Base-by-base conservation (phyloP, 2,329 filamentous ascomycete species). In the Neopestalotiopsis sp. region DNA sequence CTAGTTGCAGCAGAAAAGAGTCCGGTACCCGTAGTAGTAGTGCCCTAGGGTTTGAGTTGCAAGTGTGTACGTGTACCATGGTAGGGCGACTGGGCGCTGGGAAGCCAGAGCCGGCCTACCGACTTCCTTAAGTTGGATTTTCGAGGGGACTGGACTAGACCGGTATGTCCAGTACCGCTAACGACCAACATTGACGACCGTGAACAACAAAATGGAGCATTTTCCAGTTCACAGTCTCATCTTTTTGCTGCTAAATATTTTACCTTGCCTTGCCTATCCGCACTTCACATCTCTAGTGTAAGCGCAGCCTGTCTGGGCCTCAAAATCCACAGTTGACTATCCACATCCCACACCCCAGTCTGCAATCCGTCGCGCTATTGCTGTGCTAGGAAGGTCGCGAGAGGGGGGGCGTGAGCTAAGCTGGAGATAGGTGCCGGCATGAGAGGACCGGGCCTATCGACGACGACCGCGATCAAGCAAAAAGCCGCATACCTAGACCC, bases 401-500 rank as follows among this genome's bases (percentile, higher is more conserved):
- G 45, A 30, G 40, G 42, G 42, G 30, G 28, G 59, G 34, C 24
- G 28, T 40, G 59, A n/a, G 34, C 66, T 63, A 64, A 52, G 42
- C 59, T 64, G 20, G 30, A 62, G 42, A 57, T 57, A 62, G 40
- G 20, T 68, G 59, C 66, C 66, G 66, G 66, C 66, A 68, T 62
- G 45, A 34, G 57, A 13, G 4, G 12, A 62, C n/a, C 30, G 32
- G 58, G 32, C 61, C 68, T 70, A 68, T 71, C 69, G 71, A 76
- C 7, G 34, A 38, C 45, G 34, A 72, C 67, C 69, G 72, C 71
- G 70, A 74, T 75, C 67, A 73, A 74, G 71, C 71, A 75, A 76
- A 77, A 76, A 72, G 71, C 75, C 73, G 72, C 74, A 72, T 61
- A 66, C 70, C 65, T 69, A 52, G 17, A 65, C 66, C 72, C 71